Evolutionary conservation across 225 moss, liverwort and hornwort species (phyloP).

Genomic region (Bryoerythrophyllum caledonicum): DNA sequence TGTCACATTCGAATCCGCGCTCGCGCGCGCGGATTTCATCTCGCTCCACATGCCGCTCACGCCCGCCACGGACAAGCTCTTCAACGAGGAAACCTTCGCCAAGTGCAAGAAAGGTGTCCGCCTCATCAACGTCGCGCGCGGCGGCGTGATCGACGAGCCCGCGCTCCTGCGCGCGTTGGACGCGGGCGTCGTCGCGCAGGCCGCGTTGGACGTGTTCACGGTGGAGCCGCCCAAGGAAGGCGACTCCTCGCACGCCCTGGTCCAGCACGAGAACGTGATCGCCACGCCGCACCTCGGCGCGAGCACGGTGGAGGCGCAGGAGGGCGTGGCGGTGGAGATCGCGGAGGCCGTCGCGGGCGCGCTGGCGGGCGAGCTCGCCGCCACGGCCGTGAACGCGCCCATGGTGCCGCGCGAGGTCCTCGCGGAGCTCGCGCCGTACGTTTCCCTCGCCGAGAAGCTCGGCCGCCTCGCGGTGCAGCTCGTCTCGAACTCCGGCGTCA

Average conservation of each 20-base stretch:
- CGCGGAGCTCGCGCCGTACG: conserved; percentile 82
- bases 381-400: conserved; percentile 96
- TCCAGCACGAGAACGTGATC: conserved; percentile 78
- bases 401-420: conserved; percentile 95
- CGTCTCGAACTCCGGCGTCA: conserved; percentile 80
- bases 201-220: conserved; percentile 93
- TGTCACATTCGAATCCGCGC: conserved; percentile 75
- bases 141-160: conserved; percentile 93
- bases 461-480: conserved; percentile 88
- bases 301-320: conserved; percentile 92
- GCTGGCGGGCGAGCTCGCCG: conserved; percentile 89
- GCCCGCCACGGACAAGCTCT: conserved; percentile 74
- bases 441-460: conserved; percentile 76
- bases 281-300: conserved; percentile 95
- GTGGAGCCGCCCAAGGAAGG: conserved; percentile 80
- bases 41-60: conserved; percentile 96
- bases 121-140: conserved; percentile 87
- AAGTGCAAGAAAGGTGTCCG: conserved; percentile 87
- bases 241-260: conserved; percentile 38
- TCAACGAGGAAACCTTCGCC: conserved; percentile 71
- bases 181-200: conserved; percentile 83
- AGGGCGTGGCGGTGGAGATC: conserved; percentile 97
- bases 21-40: conserved; percentile 77
- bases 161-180: conserved; percentile 86
- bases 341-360: conserved; percentile 96